phyloP scores from a whole-genome alignment of 192 early-diverging fungal genomes.

The Rhizophagus clarus region DNA sequence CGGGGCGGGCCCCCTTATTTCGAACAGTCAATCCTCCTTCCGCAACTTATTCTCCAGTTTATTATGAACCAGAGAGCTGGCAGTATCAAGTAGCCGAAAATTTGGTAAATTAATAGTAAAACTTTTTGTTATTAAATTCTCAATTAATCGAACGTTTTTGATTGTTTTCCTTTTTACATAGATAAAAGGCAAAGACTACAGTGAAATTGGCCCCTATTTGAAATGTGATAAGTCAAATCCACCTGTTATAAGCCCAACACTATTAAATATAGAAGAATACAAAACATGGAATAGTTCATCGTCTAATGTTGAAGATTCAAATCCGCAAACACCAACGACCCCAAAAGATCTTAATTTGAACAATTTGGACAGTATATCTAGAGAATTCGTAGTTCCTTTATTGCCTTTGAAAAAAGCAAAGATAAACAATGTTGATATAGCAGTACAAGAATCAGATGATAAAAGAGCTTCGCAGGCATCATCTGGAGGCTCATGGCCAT shows the following conservation, averaged over 20 bases:
- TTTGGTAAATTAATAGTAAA: neutral
- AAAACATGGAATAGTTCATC: neutral
- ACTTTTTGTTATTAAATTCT: too few relatives aligned
- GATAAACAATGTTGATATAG: neutral
- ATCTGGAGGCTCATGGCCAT: slow-evolving; percentile 23
- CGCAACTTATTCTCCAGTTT: neutral
- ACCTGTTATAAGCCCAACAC: neutral
- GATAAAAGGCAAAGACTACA: neutral
- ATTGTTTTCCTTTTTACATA: neutral
- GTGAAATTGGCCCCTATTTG: neutral
- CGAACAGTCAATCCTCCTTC: neutral
- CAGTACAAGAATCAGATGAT: neutral
- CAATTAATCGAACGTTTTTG: neutral
- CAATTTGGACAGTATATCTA: neutral
- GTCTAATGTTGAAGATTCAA: neutral
- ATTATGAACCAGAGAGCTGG: slow-evolving; percentile 21
- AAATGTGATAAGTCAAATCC: neutral
- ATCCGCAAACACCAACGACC: neutral
- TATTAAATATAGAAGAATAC: neutral
- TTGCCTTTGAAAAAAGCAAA: neutral
- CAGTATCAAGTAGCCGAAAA: slow-evolving; percentile 29
- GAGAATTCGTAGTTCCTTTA: slow-evolving; percentile 1
- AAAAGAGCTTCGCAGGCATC: slow-evolving; percentile 20
- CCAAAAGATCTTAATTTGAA: neutral
- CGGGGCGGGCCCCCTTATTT: slow-evolving; percentile 13